Percentiles rank a stretch among this genome's conserved stretches.
Evolutionary conservation across 2,329 filamentous ascomycete genomes (phyloP).

Genomic region (Neopestalotiopsis rosae): DNA sequence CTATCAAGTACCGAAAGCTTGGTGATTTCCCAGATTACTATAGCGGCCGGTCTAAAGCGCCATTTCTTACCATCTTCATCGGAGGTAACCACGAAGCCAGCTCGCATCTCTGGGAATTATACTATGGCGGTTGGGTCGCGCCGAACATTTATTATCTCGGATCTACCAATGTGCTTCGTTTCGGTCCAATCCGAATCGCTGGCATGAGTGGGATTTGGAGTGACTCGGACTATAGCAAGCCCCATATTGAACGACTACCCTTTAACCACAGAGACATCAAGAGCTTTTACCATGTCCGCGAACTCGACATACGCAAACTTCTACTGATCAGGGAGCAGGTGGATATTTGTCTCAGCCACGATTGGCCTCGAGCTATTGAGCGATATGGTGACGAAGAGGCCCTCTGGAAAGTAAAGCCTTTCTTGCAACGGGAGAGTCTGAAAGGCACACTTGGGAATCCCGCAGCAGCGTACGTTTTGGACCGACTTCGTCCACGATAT

Average conservation of each 20-base stretch:
- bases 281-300: conserved; percentile 87
- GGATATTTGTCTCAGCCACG: conserved; percentile 90
- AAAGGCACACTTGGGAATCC: conserved; percentile 78
- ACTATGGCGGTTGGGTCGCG: conserved; percentile 96
- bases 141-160: conserved; percentile 98
- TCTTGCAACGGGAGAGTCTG: conserved; percentile 77
- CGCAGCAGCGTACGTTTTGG: conserved; percentile 80
- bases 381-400: conserved; percentile 71
- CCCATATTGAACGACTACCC: conserved; percentile 85
- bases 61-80: conserved; percentile 90
- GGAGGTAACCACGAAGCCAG: conserved; percentile 96
- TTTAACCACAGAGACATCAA: conserved; percentile 79
- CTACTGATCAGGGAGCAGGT: conserved; percentile 83
- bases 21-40: conserved; percentile 97
- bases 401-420: conserved; percentile 75
- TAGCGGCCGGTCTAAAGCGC: conserved; percentile 75
- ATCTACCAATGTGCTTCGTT: conserved; percentile 85
- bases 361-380: conserved; percentile 90
- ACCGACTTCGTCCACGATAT: conserved; percentile 78
- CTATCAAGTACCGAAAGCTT: conserved; percentile 83
- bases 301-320: conserved; percentile 87
- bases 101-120: conserved; percentile 88
- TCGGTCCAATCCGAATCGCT: conserved; percentile 86
- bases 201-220: conserved; percentile 96
- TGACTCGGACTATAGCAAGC: conserved; percentile 81